Evolutionary conservation across 345 rosid species (phyloP).

Genomic region (Angophora floribunda): DNA sequence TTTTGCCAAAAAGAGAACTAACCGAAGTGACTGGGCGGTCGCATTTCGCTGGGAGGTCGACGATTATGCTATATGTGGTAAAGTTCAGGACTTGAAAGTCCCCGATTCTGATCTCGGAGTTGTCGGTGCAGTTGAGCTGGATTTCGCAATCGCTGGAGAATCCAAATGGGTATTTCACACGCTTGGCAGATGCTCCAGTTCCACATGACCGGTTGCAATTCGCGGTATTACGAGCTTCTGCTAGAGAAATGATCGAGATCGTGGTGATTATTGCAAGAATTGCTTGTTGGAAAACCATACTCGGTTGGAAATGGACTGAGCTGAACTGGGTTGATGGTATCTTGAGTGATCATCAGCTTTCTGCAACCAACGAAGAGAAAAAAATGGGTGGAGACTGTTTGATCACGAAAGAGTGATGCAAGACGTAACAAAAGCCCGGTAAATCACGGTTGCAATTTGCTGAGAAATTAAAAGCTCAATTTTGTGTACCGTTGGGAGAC

Average conservation of each 20-base stretch:
- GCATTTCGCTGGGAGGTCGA: constrained; percentile 34
- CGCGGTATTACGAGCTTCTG: neutral
- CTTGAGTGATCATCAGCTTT: constrained; percentile 2
- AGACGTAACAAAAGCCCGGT: neutral
- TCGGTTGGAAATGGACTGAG: neutral
- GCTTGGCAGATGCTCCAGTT: neutral
- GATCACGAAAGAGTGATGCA: neutral
- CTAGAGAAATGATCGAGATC: neutral
- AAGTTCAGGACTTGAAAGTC: constrained; percentile 39
- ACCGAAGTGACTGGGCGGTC: constrained; percentile 19
- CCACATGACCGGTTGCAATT: constrained; percentile 41
- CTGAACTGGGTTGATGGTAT: neutral
- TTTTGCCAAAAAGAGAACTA: constrained; percentile 12
- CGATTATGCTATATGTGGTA: constrained; percentile 26
- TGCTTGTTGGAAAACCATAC: constrained; percentile 6
- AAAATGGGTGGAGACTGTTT: neutral
- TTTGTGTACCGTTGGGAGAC: constrained; percentile 22
- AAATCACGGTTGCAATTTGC: neutral
- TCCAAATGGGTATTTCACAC: constrained; percentile 64
- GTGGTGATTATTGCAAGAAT: neutral
- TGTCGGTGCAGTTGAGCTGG: constrained; percentile 17
- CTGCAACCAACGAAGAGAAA: neutral
- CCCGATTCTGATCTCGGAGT: constrained; percentile 13
- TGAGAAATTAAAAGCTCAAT: constrained; percentile 1
- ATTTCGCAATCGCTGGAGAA: constrained; percentile 43